Conservation (phyloP, 208 protist genomes). For the Trypanosoma platydactyli region DNA sequence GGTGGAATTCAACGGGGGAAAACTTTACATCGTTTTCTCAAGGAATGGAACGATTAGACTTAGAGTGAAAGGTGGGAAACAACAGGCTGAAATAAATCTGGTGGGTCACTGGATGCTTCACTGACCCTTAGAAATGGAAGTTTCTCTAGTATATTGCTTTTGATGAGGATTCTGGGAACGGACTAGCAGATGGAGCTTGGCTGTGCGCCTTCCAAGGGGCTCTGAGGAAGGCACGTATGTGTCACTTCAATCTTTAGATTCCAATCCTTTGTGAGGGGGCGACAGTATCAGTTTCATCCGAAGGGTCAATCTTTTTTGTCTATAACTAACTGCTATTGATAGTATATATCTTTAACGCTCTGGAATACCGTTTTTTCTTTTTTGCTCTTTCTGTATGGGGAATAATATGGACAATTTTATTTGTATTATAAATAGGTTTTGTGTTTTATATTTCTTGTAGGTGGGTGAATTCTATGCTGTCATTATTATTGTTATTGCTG, state of each 20-base stretch:
- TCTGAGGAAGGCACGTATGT: slow-evolving; percentile 36
- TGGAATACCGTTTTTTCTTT: too few species aligned
- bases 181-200: slow-evolving; percentile 39
- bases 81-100: too few species aligned
- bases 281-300: slow-evolving; percentile 32
- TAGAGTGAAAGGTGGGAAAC: too few species aligned
- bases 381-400: too few species aligned
- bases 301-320: not conserved
- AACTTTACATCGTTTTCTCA: too few species aligned
- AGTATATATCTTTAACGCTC: too few species aligned
- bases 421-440: not conserved
- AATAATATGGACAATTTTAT: slow-evolving; percentile 1
- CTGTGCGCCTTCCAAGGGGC: slow-evolving; percentile 25
- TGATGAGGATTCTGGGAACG: slow-evolving; percentile 36
- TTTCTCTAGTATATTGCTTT: slow-evolving; percentile 36
- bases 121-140: slow-evolving; percentile 26
- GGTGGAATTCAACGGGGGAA: too few species aligned
- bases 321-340: too few species aligned
- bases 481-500: too few species aligned
- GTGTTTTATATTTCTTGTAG: not conserved
- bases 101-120: slow-evolving; percentile 29
- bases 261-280: slow-evolving; percentile 27
- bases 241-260: slow-evolving; percentile 14
- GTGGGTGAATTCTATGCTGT: not conserved
- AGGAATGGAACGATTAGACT: too few species aligned